A percentile compares a stretch with the other conserved stretches of the same genome.
These are phyloP conservation scores for Fusarium sp. DNA, from an alignment of 2,329 filamentous ascomycete genomes.

Conservation along the genomic window DNA sequence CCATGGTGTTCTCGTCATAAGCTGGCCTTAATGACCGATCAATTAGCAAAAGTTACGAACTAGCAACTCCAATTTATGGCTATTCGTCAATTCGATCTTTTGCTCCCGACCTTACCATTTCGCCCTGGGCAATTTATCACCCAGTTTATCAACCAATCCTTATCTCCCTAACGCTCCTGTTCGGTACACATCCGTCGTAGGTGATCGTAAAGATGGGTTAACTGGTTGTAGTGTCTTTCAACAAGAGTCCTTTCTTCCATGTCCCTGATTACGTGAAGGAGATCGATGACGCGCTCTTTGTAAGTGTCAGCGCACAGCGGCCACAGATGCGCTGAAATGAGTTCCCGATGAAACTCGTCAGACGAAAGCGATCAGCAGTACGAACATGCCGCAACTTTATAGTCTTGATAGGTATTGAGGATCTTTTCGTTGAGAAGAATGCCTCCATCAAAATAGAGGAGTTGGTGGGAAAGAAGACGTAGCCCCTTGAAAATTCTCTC, in stretches of 20 bases:
- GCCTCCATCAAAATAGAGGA: conserved; percentile 7
- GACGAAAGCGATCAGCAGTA: conserved; percentile 5
- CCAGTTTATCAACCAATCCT: neutral
- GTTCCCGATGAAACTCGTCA: neutral
- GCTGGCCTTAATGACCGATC: neutral
- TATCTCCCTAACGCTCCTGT: neutral
- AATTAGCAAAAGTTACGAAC: neutral
- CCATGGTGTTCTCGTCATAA: conserved; percentile 60
- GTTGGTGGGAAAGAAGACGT: conserved; percentile 20
- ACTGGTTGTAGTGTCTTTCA: conserved; percentile 14
- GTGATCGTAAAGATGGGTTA: conserved; percentile 14
- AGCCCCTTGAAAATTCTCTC: conserved; percentile 11
- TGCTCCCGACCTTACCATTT: neutral
- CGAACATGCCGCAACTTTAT: conserved; percentile 15
- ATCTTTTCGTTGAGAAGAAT: conserved; percentile 12
- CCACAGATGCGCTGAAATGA: conserved; percentile 12
- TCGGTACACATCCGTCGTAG: neutral
- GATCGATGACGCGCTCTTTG: neutral
- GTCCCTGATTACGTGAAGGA: conserved; percentile 2
- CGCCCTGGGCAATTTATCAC: neutral
- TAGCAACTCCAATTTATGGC: neutral
- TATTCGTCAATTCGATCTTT: neutral
- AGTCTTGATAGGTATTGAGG: neutral
- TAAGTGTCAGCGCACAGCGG: conserved; percentile 2
- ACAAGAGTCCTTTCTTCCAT: neutral